Base-by-base conservation (phyloP, 352 stramenopile genomes). In the Aphanomyces invadans region DNA sequence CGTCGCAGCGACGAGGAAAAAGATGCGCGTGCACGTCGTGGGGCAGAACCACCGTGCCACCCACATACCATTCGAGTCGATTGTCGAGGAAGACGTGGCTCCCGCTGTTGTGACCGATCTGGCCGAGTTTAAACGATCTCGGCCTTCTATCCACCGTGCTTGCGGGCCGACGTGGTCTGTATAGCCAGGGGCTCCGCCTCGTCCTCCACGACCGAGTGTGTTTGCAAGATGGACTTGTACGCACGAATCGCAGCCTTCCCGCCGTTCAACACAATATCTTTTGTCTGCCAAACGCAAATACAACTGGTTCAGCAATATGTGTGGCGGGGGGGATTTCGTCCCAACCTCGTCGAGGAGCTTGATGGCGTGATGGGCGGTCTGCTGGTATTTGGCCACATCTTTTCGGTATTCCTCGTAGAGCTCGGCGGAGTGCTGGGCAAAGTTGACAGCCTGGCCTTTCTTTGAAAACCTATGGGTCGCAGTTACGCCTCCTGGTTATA, bases 161-260 rank as follows among this genome's bases (percentile, higher is more conserved):
- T n/a, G n/a, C n/a, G n/a, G n/a, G n/a, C n/a, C n/a, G n/a, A n/a
- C n/a, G n/a, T n/a, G 71, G 89, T 11, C 70, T 91, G 4, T 38
- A 72, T 2, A 70, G 75, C 29, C 72, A 83, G 7, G 74, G 83
- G 15, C 71, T 65, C 0, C 81, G 78, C 12, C 44, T 80, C 26
- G 71, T 92, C 62, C 83, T 92, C 49, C 63, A 77, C 9, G 74
- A 88, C 64, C 64, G 86, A 60, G 63, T 73, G 29, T 74, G 73
- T 52, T 88, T 82, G 70, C 89, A 90, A 59, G 73, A 75, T 44
- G 5, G 83, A 90, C 76, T 91, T 92, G 79, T 91, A 93, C 9
- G 90, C 81, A 69, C 90, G 90, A 64, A 92, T 87, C 25, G 85
- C 85, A 10, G 79, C 81, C 33, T 89, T 90, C 3, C 83, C 83